phyloP scores from a whole-genome alignment of 371 early-diverging fungal species.

The Apophysomyces sp. region DNA sequence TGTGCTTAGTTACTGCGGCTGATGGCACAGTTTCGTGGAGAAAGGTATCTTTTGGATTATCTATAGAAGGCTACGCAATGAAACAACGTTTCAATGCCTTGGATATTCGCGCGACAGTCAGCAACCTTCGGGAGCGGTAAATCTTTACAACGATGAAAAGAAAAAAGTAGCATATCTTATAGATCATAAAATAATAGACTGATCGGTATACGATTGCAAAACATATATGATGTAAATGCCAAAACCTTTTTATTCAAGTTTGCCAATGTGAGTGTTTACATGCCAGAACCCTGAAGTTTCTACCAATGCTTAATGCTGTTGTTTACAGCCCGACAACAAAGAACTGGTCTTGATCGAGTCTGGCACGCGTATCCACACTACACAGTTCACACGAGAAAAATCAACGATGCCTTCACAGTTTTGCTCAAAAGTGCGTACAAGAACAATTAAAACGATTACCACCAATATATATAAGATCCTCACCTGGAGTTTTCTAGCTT shows the following conservation, averaged over 20 bases:
- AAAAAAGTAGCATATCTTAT: background rate
- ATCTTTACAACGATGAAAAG: background rate
- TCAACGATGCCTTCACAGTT: slow-evolving; percentile 84
- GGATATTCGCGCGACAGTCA: slow-evolving; percentile 84
- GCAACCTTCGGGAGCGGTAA: slow-evolving; percentile 67
- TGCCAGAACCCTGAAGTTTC: no score
- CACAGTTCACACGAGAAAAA: slow-evolving; percentile 87
- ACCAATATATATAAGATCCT: no score
- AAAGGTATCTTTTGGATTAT: background rate
- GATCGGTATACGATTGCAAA: slow-evolving; percentile 88
- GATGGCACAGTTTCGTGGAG: background rate
- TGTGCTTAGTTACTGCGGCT: background rate
- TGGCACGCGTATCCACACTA: slow-evolving; percentile 92
- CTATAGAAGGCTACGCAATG: slow-evolving; percentile 23
- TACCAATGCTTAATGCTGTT: no score
- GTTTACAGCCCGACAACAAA: slow-evolving; percentile 74
- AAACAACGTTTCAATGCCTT: slow-evolving; percentile 85
- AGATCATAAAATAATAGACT: slow-evolving; percentile 38
- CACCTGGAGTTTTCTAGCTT: slow-evolving; percentile 46
- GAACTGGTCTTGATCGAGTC: slow-evolving; percentile 91
- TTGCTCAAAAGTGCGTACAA: slow-evolving; percentile 75
- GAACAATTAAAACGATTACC: no score
- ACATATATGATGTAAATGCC: slow-evolving; percentile 90
- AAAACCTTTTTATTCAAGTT: slow-evolving; percentile 95
- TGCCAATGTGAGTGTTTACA: slow-evolving; percentile 57